phyloP scores from a whole-genome alignment of 345 rosid species.

The Hibiscus tridactylites region DNA sequence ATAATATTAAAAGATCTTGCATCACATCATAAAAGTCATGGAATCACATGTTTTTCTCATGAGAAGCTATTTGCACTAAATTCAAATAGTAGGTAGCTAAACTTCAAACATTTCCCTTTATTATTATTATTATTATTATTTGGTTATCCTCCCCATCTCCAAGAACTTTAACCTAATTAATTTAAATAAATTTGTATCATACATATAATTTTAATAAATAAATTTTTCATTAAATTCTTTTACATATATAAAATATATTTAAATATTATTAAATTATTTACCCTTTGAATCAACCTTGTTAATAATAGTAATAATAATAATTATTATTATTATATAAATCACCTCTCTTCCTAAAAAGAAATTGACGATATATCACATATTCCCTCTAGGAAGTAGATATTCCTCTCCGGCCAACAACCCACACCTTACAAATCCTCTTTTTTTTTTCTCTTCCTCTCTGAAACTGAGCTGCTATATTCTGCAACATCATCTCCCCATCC shows the following conservation, averaged over 20 bases:
- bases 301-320: no score
- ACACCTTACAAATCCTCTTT: not conserved
- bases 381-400: not conserved
- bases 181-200: no score
- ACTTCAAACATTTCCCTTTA: not conserved
- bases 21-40: not conserved
- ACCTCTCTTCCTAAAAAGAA: no score
- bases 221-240: no score
- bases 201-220: no score
- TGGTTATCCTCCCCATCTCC: no score
- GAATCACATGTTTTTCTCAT: not conserved
- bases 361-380: not conserved
- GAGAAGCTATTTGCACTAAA: not conserved
- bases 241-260: no score
- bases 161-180: no score
- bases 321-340: no score
- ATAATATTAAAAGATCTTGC: not conserved
- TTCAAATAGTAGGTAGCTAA: not conserved
- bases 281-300: no score
- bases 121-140: no score
- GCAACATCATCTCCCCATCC: constrained; percentile 5
- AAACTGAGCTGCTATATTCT: not conserved
- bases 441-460: not conserved
- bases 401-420: not conserved
- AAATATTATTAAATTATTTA: no score